phyloP scores from a whole-genome alignment of 306 rosid genomes.

The Hippophae rhamnoides region DNA sequence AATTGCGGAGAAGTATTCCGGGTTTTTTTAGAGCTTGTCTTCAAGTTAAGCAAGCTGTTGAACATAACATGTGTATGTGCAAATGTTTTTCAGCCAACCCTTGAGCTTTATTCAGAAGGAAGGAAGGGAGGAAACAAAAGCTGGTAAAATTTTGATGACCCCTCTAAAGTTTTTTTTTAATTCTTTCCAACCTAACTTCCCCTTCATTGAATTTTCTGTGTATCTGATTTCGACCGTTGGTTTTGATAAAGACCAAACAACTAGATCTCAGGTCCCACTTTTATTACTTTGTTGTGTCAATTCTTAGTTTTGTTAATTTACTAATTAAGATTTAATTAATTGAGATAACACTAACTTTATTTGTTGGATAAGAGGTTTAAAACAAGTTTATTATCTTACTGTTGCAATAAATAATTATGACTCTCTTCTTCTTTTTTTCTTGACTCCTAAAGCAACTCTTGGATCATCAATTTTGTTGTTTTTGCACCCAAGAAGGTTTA shows the following conservation, averaged over 20 bases:
- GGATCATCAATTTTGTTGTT: neutral
- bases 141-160: conserved; percentile 12
- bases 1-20: too few relatives aligned
- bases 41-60: conserved; percentile 35
- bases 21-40: conserved; percentile 7
- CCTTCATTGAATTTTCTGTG: conserved; percentile 12
- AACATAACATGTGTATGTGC: conserved; percentile 16
- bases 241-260: conserved; percentile 35
- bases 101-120: conserved; percentile 23
- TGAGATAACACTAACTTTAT: neutral
- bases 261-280: conserved; percentile 21
- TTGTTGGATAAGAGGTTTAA: conserved; percentile 11
- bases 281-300: conserved; percentile 9
- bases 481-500: neutral
- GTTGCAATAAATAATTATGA: conserved; percentile 4
- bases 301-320: too few relatives aligned
- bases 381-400: neutral
- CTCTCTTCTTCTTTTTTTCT: neutral
- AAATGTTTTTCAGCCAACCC: conserved; percentile 2
- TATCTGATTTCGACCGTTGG: conserved; percentile 36
- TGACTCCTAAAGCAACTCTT: conserved; percentile 3
- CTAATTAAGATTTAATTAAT: too few relatives aligned
- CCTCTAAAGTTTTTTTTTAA: conserved; percentile 13
- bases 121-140: conserved; percentile 1
- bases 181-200: conserved; percentile 32